These are phyloP conservation scores for Phytophthora pseudosyringae DNA, from an alignment of 352 stramenopile genomes.

Conservation along the genomic window DNA sequence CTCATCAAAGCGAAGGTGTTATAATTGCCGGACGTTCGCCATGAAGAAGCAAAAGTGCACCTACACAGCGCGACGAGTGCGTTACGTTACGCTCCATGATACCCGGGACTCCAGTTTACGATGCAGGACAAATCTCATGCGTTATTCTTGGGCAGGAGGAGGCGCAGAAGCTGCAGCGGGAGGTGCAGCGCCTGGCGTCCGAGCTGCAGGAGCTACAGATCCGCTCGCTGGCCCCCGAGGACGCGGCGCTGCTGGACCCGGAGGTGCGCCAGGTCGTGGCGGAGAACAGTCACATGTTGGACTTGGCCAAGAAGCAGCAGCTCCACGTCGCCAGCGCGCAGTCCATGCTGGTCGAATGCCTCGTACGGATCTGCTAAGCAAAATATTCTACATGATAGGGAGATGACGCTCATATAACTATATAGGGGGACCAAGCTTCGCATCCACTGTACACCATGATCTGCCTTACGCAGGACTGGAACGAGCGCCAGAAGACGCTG, in stretches of 20 bases:
- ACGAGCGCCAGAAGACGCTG: constrained; percentile 34
- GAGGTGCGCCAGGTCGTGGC: constrained; percentile 18
- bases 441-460: constrained; percentile 34
- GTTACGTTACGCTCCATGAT: too few relatives aligned
- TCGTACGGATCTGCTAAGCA: too few relatives aligned
- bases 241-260: constrained; percentile 20
- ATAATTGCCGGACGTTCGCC: too few relatives aligned
- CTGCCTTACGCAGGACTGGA: constrained; percentile 28
- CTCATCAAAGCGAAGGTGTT: too few relatives aligned
- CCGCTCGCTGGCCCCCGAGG: constrained; percentile 11
- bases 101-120: background rate
- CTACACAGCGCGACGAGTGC: constrained; percentile 22
- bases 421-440: constrained; percentile 22
- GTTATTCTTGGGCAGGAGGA: constrained; percentile 27
- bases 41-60: constrained; percentile 39
- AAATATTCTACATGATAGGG: constrained; percentile 9
- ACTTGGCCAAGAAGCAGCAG: constrained; percentile 40
- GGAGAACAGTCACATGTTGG: constrained; percentile 34
- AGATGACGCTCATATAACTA: too few relatives aligned
- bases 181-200: constrained; percentile 21
- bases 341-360: constrained; percentile 41
- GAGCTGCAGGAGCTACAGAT: constrained; percentile 27
- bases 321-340: constrained; percentile 42
- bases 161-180: constrained; percentile 21
- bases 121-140: too few relatives aligned